These are phyloP conservation scores for Synchytrium microbalum DNA, from an alignment of 371 early-diverging fungal species.

Conservation along the genomic window DNA sequence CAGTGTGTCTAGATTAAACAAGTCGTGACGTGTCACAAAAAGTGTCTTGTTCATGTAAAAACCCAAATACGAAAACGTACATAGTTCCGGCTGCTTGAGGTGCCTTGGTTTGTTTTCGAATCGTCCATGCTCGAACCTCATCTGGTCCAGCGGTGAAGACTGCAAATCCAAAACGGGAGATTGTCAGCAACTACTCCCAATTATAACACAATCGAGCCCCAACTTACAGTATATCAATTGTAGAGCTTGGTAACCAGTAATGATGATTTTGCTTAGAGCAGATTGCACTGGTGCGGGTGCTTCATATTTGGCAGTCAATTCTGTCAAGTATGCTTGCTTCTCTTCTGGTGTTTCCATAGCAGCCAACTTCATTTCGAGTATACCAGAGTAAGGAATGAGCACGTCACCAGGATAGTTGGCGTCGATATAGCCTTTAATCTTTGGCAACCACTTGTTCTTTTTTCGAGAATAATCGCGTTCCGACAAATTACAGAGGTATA, in stretches of 20 bases:
- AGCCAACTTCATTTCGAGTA: conserved; percentile 54
- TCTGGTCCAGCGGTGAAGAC: conserved; percentile 93
- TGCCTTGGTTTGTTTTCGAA: conserved; percentile 81
- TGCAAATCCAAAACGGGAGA: neutral
- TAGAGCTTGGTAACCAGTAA: conserved; percentile 84
- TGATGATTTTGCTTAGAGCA: conserved; percentile 83
- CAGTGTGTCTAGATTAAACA: neutral
- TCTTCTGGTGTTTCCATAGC: conserved; percentile 41
- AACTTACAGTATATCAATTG: conserved; percentile 73
- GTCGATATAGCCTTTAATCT: conserved; percentile 90
- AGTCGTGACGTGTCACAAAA: conserved; percentile 1
- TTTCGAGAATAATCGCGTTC: conserved; percentile 81
- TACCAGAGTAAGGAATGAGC: conserved; percentile 86
- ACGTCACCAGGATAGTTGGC: conserved; percentile 68
- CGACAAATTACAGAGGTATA: conserved; percentile 92
- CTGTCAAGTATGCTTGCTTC: conserved; percentile 54
- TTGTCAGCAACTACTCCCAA: neutral
- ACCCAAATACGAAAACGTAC: conserved; percentile 46
- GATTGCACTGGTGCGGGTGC: conserved; percentile 37
- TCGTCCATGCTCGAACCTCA: conserved; percentile 96
- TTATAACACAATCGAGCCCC: neutral
- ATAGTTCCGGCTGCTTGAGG: conserved; percentile 96
- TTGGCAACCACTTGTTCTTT: conserved; percentile 88
- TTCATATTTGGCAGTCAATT: conserved; percentile 38
- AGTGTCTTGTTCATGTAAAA: conserved; percentile 4